Conservation (phyloP, 495 filamentous ascomycete species). For the Pseudevernia furfuracea region DNA sequence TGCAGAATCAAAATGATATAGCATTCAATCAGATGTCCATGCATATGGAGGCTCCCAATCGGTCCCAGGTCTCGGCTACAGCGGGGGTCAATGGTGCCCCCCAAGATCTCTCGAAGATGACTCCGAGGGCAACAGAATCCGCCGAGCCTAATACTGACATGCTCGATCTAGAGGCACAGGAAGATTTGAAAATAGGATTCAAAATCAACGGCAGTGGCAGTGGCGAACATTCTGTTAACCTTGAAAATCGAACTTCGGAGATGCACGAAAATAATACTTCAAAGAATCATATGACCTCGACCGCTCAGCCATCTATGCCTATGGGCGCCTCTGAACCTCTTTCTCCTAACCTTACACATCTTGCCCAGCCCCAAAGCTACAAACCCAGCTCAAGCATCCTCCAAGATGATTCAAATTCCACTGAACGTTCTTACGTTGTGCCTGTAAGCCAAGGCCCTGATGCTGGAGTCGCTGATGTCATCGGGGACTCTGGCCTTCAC, state of each 20-base stretch:
- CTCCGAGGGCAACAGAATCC: slow-evolving; percentile 3
- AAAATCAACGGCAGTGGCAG: slow-evolving; percentile 31
- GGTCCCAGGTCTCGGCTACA: slow-evolving; percentile 4
- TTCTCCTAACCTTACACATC: slow-evolving; percentile 14
- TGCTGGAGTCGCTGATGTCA: slow-evolving; percentile 2
- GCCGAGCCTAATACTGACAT: background rate
- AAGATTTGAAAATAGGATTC: slow-evolving; percentile 7
- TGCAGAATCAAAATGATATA: slow-evolving; percentile 67
- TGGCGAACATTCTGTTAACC: slow-evolving; percentile 45
- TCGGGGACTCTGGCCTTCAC: slow-evolving; percentile 14
- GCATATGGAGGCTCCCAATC: slow-evolving; percentile 31
- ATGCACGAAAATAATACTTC: slow-evolving; percentile 17
- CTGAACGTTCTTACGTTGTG: background rate
- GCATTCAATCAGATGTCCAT: slow-evolving; percentile 61
- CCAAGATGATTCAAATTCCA: slow-evolving; percentile 32
- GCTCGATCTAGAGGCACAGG: background rate
- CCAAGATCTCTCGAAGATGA: background rate
- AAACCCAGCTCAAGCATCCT: slow-evolving; percentile 12
- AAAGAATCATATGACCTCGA: slow-evolving; percentile 16
- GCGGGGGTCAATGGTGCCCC: background rate
- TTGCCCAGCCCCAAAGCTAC: slow-evolving; percentile 16
- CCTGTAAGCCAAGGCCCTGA: slow-evolving; percentile 24
- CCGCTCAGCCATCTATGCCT: slow-evolving; percentile 27
- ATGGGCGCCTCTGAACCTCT: slow-evolving; percentile 21
- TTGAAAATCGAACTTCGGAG: slow-evolving; percentile 33